Evolutionary conservation across 495 filamentous ascomycete species (phyloP).

Genomic region (Parathielavia appendiculata): DNA sequence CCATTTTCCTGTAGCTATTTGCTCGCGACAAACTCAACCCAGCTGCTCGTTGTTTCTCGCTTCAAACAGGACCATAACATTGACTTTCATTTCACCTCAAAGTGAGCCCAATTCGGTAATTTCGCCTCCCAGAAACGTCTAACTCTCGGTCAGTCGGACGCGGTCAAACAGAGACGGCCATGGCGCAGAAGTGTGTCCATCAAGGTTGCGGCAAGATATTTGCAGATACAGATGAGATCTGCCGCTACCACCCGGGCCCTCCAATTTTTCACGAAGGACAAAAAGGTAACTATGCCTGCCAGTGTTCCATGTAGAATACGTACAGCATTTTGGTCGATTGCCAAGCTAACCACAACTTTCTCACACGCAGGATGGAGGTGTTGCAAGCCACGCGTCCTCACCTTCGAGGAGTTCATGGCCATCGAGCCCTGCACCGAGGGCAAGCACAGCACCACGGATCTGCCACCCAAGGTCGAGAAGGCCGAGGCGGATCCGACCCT

Average conservation of each 20-base stretch:
- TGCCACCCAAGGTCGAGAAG: constrained; percentile 55
- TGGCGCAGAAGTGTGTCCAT: constrained; percentile 91
- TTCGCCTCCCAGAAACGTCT: not conserved
- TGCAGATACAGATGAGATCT: constrained; percentile 76
- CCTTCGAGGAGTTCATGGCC: constrained; percentile 95
- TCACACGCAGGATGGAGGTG: constrained; percentile 84
- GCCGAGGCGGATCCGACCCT: constrained; percentile 36
- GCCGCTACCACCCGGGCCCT: constrained; percentile 87
- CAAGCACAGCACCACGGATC: constrained; percentile 79
- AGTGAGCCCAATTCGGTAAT: too few relatives aligned
- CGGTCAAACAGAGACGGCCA: constrained; percentile 32
- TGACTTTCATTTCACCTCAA: too few relatives aligned
- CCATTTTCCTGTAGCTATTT: not conserved
- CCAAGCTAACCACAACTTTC: constrained; percentile 17
- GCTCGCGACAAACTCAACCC: not conserved
- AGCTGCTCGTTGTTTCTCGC: too few relatives aligned
- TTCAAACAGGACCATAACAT: too few relatives aligned
- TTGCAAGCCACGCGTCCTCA: constrained; percentile 95
- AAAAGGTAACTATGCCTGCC: constrained; percentile 73
- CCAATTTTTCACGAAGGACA: constrained; percentile 97
- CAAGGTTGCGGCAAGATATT: constrained; percentile 91
- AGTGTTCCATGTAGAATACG: not conserved
- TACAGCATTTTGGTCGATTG: not conserved
- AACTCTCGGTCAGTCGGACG: not conserved
- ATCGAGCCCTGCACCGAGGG: constrained; percentile 94